These are phyloP conservation scores for Penicillium silybi DNA, from an alignment of 495 filamentous ascomycete genomes.

Conservation along the genomic window DNA sequence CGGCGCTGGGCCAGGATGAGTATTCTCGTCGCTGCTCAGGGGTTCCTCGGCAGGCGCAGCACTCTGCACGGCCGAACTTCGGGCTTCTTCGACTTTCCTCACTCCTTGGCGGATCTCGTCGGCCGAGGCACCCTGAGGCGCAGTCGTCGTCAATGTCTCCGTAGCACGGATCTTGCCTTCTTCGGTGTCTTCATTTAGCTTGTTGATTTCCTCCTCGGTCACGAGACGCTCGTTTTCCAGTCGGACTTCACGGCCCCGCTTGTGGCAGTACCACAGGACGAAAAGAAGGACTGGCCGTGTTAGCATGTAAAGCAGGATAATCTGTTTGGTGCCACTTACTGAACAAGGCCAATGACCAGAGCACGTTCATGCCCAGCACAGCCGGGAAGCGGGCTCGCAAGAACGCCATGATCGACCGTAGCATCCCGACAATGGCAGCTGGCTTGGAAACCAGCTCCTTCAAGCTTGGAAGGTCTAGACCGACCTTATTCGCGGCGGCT, in stretches of 20 bases:
- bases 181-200: conserved; percentile 35
- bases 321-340: conserved; percentile 47
- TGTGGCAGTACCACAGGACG: conserved; percentile 96
- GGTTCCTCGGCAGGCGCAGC: conserved; percentile 4
- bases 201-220: conserved; percentile 45
- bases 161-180: conserved; percentile 35
- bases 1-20: conserved; percentile 7
- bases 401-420: conserved; percentile 82
- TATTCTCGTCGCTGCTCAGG: conserved; percentile 5
- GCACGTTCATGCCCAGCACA: conserved; percentile 76
- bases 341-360: conserved; percentile 81
- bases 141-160: conserved; percentile 44
- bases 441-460: conserved; percentile 83
- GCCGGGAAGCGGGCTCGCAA: conserved; percentile 80
- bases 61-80: conserved; percentile 15
- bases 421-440: conserved; percentile 73
- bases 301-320: background rate
- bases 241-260: conserved; percentile 79
- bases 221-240: conserved; percentile 65
- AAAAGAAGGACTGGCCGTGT: conserved; percentile 68
- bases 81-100: conserved; percentile 34
- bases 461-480: conserved; percentile 55
- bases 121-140: conserved; percentile 40
- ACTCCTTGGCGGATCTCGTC: conserved; percentile 42
- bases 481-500: conserved; percentile 48